phyloP scores from a whole-genome alignment of 345 rosid species.

The Corchorus olitorius region DNA sequence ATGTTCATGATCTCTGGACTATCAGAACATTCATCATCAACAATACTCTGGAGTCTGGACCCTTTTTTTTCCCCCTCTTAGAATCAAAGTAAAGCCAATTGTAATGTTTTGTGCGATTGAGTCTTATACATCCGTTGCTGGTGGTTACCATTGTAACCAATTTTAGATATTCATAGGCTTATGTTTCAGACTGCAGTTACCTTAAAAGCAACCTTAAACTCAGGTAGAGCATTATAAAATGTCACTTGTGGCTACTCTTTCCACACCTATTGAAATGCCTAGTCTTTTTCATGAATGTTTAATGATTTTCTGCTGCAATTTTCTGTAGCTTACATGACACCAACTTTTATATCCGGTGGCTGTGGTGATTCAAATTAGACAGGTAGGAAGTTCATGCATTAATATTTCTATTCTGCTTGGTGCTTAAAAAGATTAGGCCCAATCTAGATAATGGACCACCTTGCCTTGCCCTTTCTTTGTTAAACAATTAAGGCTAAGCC shows the following conservation, averaged over 20 bases:
- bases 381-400: background rate
- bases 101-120: background rate
- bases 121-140: background rate
- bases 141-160: background rate
- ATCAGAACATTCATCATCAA: background rate
- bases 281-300: background rate
- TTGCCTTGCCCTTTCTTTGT: background rate
- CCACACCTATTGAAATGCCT: background rate
- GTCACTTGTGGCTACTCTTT: background rate
- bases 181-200: background rate
- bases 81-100: conserved; percentile 10
- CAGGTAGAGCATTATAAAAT: background rate
- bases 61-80: background rate
- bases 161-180: conserved; percentile 9
- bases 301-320: background rate
- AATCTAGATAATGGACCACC: background rate
- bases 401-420: background rate
- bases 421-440: background rate
- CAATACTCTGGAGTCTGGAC: background rate
- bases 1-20: background rate
- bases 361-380: background rate
- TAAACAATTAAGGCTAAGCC: background rate
- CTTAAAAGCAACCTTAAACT: background rate
- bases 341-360: too few species aligned
- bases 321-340: background rate